phyloP scores from a whole-genome alignment of 176 grass and related monocot species.

The Hordeum marinum region DNA sequence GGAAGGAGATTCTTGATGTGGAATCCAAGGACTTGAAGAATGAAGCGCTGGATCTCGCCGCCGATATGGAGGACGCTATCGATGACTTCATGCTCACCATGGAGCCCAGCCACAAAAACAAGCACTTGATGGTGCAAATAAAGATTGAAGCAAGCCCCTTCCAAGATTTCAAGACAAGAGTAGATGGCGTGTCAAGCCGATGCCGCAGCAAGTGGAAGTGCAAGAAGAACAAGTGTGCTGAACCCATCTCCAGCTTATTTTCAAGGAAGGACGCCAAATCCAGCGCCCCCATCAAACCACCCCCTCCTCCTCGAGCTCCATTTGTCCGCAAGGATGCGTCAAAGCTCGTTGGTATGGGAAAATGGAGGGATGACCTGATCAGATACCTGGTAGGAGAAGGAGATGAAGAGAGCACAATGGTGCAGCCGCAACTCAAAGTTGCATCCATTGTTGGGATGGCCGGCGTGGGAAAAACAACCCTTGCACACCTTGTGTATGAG shows the following conservation, averaged over 20 bases:
- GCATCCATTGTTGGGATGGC: background rate
- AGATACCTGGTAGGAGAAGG: background rate
- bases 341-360: background rate
- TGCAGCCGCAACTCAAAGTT: background rate
- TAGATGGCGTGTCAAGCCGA: background rate
- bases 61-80: background rate
- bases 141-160: background rate
- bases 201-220: background rate
- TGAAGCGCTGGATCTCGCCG: background rate
- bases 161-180: background rate
- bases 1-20: background rate
- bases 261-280: too few relatives aligned
- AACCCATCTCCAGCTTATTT: background rate
- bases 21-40: background rate
- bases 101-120: background rate
- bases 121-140: background rate
- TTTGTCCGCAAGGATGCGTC: background rate
- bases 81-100: background rate
- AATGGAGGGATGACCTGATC: background rate
- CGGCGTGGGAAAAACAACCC: background rate
- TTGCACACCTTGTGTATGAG: background rate
- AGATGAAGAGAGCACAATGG: background rate
- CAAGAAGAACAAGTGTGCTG: background rate
- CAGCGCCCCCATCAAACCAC: too few relatives aligned
- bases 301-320: background rate